Percentiles rank a stretch among this genome's conserved stretches.
phyloP scores from a whole-genome alignment of 345 rosid species.

The Ailanthus altissimus region DNA sequence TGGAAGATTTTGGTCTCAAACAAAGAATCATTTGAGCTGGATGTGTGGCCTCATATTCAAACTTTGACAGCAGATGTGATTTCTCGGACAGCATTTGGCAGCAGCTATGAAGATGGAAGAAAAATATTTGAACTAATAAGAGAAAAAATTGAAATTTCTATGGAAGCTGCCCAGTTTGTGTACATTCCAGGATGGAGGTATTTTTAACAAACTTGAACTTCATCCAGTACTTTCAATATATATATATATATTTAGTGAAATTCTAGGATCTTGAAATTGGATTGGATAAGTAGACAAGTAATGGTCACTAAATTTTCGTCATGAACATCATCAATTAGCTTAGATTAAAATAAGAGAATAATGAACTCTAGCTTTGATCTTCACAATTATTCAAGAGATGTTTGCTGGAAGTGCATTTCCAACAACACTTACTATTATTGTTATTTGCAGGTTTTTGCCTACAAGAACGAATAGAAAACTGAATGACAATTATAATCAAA shows the following conservation, averaged over 20 bases:
- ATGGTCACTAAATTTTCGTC: no score
- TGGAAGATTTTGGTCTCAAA: conserved; percentile 30
- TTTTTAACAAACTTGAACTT: not conserved
- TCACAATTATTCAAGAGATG: no score
- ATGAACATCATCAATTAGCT: no score
- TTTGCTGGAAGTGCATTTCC: no score
- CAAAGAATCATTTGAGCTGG: conserved; percentile 29
- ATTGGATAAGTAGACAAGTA: no score
- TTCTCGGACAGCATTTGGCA: conserved; percentile 55
- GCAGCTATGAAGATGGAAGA: conserved; percentile 46
- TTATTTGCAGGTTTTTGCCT: conserved; percentile 43
- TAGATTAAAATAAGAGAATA: no score
- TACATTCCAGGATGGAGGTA: conserved; percentile 55
- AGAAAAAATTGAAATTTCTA: conserved; percentile 26
- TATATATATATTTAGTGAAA: no score
- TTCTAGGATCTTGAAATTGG: no score
- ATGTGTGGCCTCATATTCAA: conserved; percentile 44
- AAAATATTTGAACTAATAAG: conserved; percentile 40
- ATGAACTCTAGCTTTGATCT: no score
- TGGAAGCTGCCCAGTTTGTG: not conserved
- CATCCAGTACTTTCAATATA: not conserved
- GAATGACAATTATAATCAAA: conserved; percentile 37
- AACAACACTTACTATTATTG: no score
- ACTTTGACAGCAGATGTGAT: conserved; percentile 45
- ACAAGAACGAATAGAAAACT: conserved; percentile 41